These are phyloP conservation scores for Thoreauomyces humboldtii DNA, from an alignment of 192 early-diverging fungal genomes.

Conservation along the genomic window DNA sequence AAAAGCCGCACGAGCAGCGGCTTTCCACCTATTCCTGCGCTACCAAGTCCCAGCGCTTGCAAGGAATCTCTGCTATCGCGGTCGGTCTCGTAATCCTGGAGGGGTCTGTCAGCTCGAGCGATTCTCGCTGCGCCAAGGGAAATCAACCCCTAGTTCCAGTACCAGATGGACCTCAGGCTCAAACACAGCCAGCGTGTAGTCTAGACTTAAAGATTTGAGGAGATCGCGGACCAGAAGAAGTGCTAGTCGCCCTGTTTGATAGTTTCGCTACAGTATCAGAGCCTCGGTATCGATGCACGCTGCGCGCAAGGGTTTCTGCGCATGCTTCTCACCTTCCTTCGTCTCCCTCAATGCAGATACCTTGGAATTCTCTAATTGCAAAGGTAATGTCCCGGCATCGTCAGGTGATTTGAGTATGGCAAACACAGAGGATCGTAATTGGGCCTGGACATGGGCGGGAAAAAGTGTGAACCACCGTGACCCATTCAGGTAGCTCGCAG, in stretches of 20 bases:
- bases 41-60: too few relatives aligned
- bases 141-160: too few relatives aligned
- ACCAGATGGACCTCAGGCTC: conserved; percentile 21
- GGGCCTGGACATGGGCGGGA: conserved; percentile 22
- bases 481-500: too few relatives aligned
- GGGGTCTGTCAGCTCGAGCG: too few relatives aligned
- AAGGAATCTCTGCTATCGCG: too few relatives aligned
- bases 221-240: conserved; percentile 26
- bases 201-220: conserved; percentile 16
- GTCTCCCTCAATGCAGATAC: conserved; percentile 1
- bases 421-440: conserved; percentile 27
- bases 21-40: too few relatives aligned
- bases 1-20: too few relatives aligned
- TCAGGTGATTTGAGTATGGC: conserved; percentile 22
- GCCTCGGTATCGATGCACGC: too few relatives aligned
- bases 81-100: too few relatives aligned
- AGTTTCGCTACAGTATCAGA: too few relatives aligned
- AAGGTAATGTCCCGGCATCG: not conserved
- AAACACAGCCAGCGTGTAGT: conserved; percentile 32
- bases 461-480: not conserved
- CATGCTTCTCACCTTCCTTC: conserved; percentile 21
- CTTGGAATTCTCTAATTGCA: conserved; percentile 13
- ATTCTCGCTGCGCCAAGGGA: too few relatives aligned
- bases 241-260: conserved; percentile 20
- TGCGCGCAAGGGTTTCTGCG: too few relatives aligned